A percentile compares a stretch with the other conserved stretches of the same genome.
Conservation (phyloP, 2,329 filamentous ascomycete species). For the Bretziella fagacearum region DNA sequence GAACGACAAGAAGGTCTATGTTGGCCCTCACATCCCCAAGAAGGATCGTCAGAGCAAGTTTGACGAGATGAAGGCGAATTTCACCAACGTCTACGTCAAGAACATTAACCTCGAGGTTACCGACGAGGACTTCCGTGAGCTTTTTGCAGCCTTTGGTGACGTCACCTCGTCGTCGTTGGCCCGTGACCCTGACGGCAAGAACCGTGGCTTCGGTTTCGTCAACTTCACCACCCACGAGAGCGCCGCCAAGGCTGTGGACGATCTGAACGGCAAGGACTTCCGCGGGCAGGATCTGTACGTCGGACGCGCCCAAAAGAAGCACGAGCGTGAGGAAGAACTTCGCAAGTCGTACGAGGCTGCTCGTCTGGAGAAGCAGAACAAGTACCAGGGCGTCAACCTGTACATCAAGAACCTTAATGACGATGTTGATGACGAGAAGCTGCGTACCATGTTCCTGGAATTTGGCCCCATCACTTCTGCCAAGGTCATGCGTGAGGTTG, state of each 20-base stretch:
- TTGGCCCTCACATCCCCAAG: slow-evolving; percentile 98
- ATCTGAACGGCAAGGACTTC: slow-evolving; percentile 83
- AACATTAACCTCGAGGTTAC: slow-evolving; percentile 74
- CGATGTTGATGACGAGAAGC: slow-evolving; percentile 93
- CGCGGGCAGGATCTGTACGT: slow-evolving; percentile 93
- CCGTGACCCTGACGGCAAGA: slow-evolving; percentile 78
- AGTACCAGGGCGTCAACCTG: slow-evolving; percentile 98
- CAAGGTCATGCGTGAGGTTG: slow-evolving; percentile 92
- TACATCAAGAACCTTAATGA: slow-evolving; percentile 99
- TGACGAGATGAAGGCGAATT: slow-evolving; percentile 99
- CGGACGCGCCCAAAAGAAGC: slow-evolving; percentile 98
- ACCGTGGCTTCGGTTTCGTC: slow-evolving; percentile 88
- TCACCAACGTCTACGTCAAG: slow-evolving; percentile 99
- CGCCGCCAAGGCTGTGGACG: slow-evolving; percentile 71
- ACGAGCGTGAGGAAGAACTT: slow-evolving; percentile 97
- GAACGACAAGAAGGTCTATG: slow-evolving; percentile 99
- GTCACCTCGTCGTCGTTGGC: slow-evolving; percentile 93
- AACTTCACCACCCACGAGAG: slow-evolving; percentile 88
- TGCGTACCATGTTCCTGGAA: slow-evolving; percentile 79
- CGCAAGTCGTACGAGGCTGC: slow-evolving; percentile 97
- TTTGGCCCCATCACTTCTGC: slow-evolving; percentile 95
- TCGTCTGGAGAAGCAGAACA: slow-evolving; percentile 93
- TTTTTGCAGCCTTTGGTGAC: slow-evolving; percentile 84
- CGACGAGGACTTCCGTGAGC: slow-evolving; percentile 84
- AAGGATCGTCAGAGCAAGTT: slow-evolving; percentile 99